phyloP scores from a whole-genome alignment of 805 yeast genomes.

The Pichia cabralensis region DNA sequence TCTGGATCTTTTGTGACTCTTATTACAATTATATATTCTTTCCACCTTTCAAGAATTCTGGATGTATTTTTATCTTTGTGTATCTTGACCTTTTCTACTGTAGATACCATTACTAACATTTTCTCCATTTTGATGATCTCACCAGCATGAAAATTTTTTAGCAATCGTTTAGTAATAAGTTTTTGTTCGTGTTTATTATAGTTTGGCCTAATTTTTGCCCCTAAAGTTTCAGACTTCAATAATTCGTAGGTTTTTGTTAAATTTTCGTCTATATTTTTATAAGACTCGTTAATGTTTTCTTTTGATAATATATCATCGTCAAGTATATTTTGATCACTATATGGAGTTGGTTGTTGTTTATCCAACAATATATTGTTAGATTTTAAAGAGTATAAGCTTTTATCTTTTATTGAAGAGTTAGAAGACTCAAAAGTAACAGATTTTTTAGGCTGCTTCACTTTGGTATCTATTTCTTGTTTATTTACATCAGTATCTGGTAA shows the following conservation, averaged over 20 bases:
- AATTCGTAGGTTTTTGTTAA: constrained; percentile 6
- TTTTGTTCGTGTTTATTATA: constrained; percentile 11
- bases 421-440: not conserved
- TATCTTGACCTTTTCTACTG: constrained; percentile 21
- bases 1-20: constrained; percentile 45
- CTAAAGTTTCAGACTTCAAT: constrained; percentile 5
- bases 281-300: not conserved
- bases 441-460: constrained; percentile 2
- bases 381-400: constrained; percentile 6
- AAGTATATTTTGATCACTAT: constrained; percentile 7
- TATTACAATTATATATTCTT: constrained; percentile 65
- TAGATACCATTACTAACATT: constrained; percentile 49
- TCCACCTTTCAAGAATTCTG: constrained; percentile 63
- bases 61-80: constrained; percentile 22
- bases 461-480: not conserved
- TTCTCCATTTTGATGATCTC: constrained; percentile 57
- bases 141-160: constrained; percentile 36
- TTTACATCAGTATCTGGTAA: not conserved
- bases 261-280: constrained; percentile 4
- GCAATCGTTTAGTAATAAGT: constrained; percentile 18
- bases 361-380: constrained; percentile 4
- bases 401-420: not conserved
- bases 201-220: constrained; percentile 8
- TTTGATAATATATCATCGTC: constrained; percentile 2
- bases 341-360: constrained; percentile 6